These are phyloP conservation scores for Ophiocordyceps camponoti-floridani DNA, from an alignment of 2,329 filamentous ascomycete genomes.

Conservation along the genomic window DNA sequence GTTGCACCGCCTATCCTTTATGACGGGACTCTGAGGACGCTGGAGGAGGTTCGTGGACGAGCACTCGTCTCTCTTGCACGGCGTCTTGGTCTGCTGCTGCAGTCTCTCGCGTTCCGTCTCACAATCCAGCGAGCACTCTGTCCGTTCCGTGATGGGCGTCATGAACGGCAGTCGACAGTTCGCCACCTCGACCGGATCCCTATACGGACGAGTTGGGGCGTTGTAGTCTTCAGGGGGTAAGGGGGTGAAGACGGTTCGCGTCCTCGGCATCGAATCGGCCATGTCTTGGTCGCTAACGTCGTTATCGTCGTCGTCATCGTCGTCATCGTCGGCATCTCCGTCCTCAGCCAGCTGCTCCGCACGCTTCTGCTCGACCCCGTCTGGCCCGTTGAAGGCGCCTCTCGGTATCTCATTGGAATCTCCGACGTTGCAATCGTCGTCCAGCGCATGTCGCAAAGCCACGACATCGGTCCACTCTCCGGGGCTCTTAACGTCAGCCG, in stretches of 20 bases:
- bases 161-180: constrained; percentile 93
- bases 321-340: no score
- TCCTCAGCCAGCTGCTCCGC: not conserved
- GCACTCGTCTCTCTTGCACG: constrained; percentile 36
- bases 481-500: constrained; percentile 36
- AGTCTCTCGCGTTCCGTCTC: constrained; percentile 36
- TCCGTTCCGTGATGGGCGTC: constrained; percentile 95
- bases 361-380: constrained; percentile 7
- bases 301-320: no score
- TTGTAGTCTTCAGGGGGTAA: constrained; percentile 77
- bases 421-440: constrained; percentile 11
- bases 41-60: constrained; percentile 17
- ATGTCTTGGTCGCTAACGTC: no score
- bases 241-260: constrained; percentile 54
- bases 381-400: constrained; percentile 15
- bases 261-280: constrained; percentile 7
- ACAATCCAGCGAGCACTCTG: constrained; percentile 67
- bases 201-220: constrained; percentile 60
- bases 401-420: constrained; percentile 16
- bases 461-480: constrained; percentile 87
- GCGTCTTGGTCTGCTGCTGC: constrained; percentile 49
- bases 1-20: constrained; percentile 73
- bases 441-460: constrained; percentile 50
- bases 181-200: constrained; percentile 60
- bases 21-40: constrained; percentile 48